phyloP scores from a whole-genome alignment of 345 rosid species.

The Lepidium sativum region DNA sequence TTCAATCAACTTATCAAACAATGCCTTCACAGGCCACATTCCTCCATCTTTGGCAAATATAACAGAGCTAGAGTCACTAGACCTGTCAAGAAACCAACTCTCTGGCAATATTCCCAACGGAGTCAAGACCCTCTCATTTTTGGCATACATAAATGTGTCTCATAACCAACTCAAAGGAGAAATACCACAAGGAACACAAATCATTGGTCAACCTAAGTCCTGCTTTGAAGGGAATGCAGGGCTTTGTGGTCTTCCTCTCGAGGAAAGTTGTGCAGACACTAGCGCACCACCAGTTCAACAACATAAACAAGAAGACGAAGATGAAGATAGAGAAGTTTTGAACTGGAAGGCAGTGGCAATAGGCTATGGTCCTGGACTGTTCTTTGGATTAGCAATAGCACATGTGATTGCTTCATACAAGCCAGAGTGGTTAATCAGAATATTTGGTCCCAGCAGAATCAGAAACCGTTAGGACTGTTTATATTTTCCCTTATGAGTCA shows the following conservation, averaged over 20 bases:
- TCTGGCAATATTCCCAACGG: not conserved
- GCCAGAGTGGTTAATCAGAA: not conserved
- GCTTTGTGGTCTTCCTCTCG: slow-evolving; percentile 1
- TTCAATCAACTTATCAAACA: not conserved
- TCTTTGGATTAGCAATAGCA: not conserved
- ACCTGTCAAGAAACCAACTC: not conserved
- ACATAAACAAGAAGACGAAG: not conserved
- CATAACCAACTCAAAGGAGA: not conserved
- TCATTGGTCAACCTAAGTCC: not conserved
- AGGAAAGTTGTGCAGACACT: not conserved
- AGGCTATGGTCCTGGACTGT: not conserved
- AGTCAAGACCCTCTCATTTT: not conserved
- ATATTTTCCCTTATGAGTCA: not conserved
- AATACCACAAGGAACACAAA: not conserved
- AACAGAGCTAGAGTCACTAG: not conserved
- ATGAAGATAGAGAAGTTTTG: not conserved
- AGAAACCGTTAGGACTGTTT: not conserved
- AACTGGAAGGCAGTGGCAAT: not conserved
- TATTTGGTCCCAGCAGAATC: not conserved
- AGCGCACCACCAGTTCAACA: not conserved
- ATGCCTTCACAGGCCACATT: not conserved
- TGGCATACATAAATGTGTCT: not conserved
- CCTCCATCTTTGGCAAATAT: not conserved
- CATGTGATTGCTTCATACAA: not conserved
- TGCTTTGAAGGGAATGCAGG: not conserved